Base-by-base conservation (phyloP, 1,284 basidiomycete species). In the Trichosporon sp. region DNA sequence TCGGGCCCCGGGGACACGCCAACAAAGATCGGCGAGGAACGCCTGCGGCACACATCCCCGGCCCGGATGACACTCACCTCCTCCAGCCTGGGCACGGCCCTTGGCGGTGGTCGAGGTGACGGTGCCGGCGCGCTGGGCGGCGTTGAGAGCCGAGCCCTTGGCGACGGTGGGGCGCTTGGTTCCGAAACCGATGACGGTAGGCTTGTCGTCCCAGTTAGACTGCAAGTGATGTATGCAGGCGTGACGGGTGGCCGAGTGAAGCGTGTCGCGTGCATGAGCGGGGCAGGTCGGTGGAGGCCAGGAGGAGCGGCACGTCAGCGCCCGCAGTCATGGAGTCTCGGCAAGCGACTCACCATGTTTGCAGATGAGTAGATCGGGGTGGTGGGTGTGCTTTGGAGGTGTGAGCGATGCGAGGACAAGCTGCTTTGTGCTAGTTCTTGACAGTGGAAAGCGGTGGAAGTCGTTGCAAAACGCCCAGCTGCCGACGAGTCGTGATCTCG, bases 141-240 rank as follows among this genome's bases (percentile, higher is more conserved):
- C 70, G 68, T 79, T 80, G 72, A 82, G 69, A 5, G 76, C 76
- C 25, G 77, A 74, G 64, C 72, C 70, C 72, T 73, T 73, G 68
- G 66, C 65, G 35, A 66, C 67, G 18, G 68, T 68, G 3, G 70
- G 56, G 29, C 80, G 79, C 66, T 78, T 79, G 25, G 75, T 72
- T 47, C 78, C 77, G 70, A 74, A 74, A 31, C 80, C 80, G 73
- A 81, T 82, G 70, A 79, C 75, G 15, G 70, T 70, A 66, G 80
- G 77, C 72, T 78, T 78, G 72, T 79, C 79, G 75, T 76, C 78
- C 65, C 72, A 75, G 71, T 74, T 76, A 73, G 79, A 81, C 79
- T 82, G 69, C 11, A 13, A 3, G 23, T 35, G 12, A 12, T 25
- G n/a, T 9, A 27, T 38, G 34, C 34, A 23, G 13, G 12, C 8